phyloP scores from a whole-genome alignment of 208 protist genomes.

The Trypanosoma mega region DNA sequence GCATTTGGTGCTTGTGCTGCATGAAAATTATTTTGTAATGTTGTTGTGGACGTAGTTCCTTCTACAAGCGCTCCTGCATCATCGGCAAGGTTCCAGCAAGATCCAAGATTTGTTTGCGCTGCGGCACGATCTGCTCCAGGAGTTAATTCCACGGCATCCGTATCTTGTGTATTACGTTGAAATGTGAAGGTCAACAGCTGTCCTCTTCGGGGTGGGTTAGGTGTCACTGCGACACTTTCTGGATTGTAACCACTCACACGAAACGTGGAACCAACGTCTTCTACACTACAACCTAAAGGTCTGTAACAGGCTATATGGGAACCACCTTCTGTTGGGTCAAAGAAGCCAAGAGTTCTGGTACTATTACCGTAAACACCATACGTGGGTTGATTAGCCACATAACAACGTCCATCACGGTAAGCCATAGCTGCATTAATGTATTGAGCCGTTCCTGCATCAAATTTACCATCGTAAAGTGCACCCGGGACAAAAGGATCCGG shows the following conservation, averaged over 20 bases:
- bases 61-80: constrained; percentile 41
- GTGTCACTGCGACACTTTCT: constrained; percentile 27
- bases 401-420: constrained; percentile 72
- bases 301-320: constrained; percentile 75
- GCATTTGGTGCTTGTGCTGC: constrained; percentile 36
- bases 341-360: constrained; percentile 58
- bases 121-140: constrained; percentile 59
- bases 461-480: constrained; percentile 56
- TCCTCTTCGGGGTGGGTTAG: constrained; percentile 51
- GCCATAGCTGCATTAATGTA: constrained; percentile 26
- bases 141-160: constrained; percentile 37
- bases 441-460: constrained; percentile 59
- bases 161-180: constrained; percentile 39
- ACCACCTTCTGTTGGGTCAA: constrained; percentile 45
- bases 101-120: constrained; percentile 45
- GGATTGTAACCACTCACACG: constrained; percentile 65
- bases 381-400: constrained; percentile 22
- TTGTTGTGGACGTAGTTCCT: constrained; percentile 51
- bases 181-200: constrained; percentile 76
- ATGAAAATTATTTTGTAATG: constrained; percentile 56
- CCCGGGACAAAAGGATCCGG: constrained; percentile 53
- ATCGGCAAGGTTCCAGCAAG: constrained; percentile 66
- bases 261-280: constrained; percentile 57
- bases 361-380: constrained; percentile 40
- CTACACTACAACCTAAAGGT: constrained; percentile 54